Conservation (phyloP, 108 stramenopile genomes). For the Seminavis robusta region DNA sequence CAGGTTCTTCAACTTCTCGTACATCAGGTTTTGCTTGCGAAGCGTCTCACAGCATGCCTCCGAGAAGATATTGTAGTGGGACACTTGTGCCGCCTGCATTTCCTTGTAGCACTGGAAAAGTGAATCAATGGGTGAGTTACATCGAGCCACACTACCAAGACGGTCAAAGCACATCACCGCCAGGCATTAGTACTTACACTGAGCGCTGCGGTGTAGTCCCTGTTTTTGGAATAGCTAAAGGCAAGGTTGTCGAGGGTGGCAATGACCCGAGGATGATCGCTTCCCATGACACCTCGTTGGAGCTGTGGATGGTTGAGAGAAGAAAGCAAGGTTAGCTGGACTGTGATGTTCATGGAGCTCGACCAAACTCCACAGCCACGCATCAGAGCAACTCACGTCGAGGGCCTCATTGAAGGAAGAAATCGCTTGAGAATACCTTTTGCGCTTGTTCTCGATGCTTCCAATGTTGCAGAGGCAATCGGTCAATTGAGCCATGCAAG, state of each 20-base stretch:
- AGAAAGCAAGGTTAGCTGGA: too few species aligned
- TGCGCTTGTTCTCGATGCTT: conserved; percentile 37
- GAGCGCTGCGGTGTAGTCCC: conserved; percentile 31
- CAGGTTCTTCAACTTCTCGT: conserved; percentile 29
- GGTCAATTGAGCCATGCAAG: conserved; percentile 33
- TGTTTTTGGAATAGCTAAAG: conserved; percentile 44
- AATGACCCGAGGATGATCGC: conserved; percentile 39
- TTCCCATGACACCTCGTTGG: conserved; percentile 28
- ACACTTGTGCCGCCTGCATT: conserved; percentile 39
- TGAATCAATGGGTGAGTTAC: too few species aligned
- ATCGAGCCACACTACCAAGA: too few species aligned
- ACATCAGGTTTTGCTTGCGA: conserved; percentile 31
- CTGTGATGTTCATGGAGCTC: too few species aligned
- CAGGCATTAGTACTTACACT: too few species aligned
- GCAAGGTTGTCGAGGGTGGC: conserved; percentile 49
- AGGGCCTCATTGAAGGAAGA: conserved; percentile 36
- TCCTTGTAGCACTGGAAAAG: conserved; percentile 44
- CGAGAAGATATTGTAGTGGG: conserved; percentile 26
- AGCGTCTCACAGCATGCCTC: conserved; percentile 34
- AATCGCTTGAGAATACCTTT: conserved; percentile 32
- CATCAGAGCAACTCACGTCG: too few species aligned
- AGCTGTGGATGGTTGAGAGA: too few species aligned
- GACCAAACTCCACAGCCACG: too few species aligned
- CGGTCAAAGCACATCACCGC: too few species aligned
- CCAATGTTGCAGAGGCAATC: conserved; percentile 52